phyloP scores from a whole-genome alignment of 1,284 basidiomycete species.

The Ustilago lituana region DNA sequence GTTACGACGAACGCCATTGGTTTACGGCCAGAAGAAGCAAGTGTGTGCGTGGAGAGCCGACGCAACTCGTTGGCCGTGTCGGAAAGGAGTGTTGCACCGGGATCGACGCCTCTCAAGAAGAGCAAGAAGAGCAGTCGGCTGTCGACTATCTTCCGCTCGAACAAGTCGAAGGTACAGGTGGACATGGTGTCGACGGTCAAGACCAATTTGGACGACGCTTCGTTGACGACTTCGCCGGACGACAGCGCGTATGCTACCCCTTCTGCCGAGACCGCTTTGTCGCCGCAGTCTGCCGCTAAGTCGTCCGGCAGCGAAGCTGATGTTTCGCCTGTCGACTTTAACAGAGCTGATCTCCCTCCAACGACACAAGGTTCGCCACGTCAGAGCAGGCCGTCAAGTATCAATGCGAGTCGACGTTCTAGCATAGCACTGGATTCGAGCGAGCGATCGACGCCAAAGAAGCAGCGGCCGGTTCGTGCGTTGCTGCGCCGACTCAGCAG shows the following conservation, averaged over 20 bases:
- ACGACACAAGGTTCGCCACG: conserved; percentile 3
- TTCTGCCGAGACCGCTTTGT: conserved; percentile 10
- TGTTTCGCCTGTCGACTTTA: conserved; percentile 36
- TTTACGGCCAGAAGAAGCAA: conserved; percentile 5
- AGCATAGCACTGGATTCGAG: conserved; percentile 14
- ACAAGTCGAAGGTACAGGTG: conserved; percentile 18
- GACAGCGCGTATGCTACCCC: conserved; percentile 27
- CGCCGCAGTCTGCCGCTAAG: conserved; percentile 32
- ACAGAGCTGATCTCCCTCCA: conserved; percentile 19
- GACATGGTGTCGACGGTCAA: conserved; percentile 6
- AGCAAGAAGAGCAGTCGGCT: conserved; percentile 17
- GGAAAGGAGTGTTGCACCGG: conserved; percentile 5
- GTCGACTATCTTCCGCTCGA: conserved; percentile 28
- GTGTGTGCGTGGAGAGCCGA: conserved; percentile 4
- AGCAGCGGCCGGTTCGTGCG: conserved; percentile 20
- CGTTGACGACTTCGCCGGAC: conserved; percentile 3
- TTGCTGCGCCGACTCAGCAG: conserved; percentile 49
- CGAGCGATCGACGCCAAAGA: conserved; percentile 11
- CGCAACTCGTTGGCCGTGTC: conserved; percentile 24
- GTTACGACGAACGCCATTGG: background rate
- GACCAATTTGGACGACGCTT: background rate
- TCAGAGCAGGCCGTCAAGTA: conserved; percentile 11
- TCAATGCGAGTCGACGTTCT: conserved; percentile 22
- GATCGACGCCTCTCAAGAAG: conserved; percentile 9
- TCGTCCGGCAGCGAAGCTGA: conserved; percentile 35